Evolutionary conservation across 1,139 yeast species (phyloP).

Genomic region (Yamadazyma atlantica): DNA sequence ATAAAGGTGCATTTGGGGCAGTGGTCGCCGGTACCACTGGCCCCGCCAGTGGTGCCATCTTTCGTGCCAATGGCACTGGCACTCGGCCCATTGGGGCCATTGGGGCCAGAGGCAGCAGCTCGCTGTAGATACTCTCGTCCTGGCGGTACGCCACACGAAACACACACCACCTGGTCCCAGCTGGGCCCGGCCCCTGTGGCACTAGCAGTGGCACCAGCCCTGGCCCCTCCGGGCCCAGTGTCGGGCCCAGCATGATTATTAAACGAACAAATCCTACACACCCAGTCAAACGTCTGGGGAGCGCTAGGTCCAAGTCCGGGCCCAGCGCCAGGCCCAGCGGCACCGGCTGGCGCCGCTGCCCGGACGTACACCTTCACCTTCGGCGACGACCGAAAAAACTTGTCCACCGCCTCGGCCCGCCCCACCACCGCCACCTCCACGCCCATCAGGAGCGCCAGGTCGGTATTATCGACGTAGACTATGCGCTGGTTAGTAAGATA

Average conservation of each 20-base stretch:
- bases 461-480: conserved; percentile 63
- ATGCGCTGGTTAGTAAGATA: conserved; percentile 75
- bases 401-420: conserved; percentile 38
- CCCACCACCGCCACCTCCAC: conserved; percentile 40
- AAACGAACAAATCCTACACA: conserved; percentile 80
- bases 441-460: conserved; percentile 47
- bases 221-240: too few species aligned
- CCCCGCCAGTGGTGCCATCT: too few species aligned
- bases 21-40: too few species aligned
- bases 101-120: too few species aligned
- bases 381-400: conserved; percentile 79
- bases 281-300: conserved; percentile 53
- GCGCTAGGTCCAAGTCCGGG: background rate
- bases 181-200: too few species aligned
- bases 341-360: background rate
- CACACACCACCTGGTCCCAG: too few species aligned
- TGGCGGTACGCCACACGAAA: conserved; percentile 70
- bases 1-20: conserved; percentile 85
- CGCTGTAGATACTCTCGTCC: conserved; percentile 13
- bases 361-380: conserved; percentile 51
- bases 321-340: background rate
- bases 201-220: too few species aligned
- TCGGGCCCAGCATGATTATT: conserved; percentile 53
- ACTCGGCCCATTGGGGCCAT: too few species aligned
- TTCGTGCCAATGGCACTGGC: too few species aligned